Percentiles rank a stretch among this genome's conserved stretches.
Evolutionary conservation across 805 yeast genomes (phyloP).

Genomic region (Teunomyces tritomae): DNA sequence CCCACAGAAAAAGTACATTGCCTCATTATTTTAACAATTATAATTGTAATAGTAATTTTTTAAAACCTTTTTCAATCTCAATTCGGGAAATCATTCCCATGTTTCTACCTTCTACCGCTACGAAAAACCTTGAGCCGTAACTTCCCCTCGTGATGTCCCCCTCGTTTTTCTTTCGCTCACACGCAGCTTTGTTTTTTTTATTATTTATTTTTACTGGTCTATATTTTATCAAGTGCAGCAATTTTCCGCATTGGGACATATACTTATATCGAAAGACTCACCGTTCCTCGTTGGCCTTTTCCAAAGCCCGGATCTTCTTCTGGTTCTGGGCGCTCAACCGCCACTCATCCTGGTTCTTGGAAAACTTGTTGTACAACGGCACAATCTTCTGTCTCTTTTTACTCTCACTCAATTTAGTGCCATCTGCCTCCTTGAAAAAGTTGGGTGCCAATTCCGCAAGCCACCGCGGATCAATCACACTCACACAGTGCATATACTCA

Average conservation of each 20-base stretch:
- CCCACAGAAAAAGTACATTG: too few relatives aligned
- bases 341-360: constrained; percentile 71
- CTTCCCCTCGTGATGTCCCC: too few relatives aligned
- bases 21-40: too few relatives aligned
- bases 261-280: background rate
- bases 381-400: constrained; percentile 64
- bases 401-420: constrained; percentile 45
- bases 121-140: too few relatives aligned
- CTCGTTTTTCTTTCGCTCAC: too few relatives aligned
- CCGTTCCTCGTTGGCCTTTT: constrained; percentile 6
- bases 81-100: too few relatives aligned
- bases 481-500: constrained; percentile 90
- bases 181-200: background rate
- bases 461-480: constrained; percentile 82
- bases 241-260: constrained; percentile 1
- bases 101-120: too few relatives aligned
- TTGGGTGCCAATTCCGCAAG: constrained; percentile 66
- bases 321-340: constrained; percentile 52
- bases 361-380: constrained; percentile 64
- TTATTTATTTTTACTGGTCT: background rate
- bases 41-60: too few relatives aligned
- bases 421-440: constrained; percentile 65
- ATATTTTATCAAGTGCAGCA: background rate
- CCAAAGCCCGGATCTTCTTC: constrained; percentile 25
- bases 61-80: too few relatives aligned